Evolutionary conservation across 2,329 filamentous ascomycete species (phyloP).

Genomic region (Myriosclerotinia duriaeana): DNA sequence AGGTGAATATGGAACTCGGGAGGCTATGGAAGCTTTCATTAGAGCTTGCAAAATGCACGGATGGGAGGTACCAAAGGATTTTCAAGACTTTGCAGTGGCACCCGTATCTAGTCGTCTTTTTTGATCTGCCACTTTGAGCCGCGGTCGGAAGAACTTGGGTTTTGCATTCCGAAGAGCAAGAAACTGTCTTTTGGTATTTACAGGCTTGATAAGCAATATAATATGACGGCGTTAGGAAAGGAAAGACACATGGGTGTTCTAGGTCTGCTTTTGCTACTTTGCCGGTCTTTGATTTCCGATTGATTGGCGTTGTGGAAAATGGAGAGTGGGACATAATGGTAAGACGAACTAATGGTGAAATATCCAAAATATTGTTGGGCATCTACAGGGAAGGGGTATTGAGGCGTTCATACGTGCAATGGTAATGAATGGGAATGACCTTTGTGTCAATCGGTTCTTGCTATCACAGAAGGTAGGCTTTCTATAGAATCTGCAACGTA

Average conservation of each 20-base stretch:
- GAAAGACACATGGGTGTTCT: background rate
- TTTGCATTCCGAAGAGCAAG: background rate
- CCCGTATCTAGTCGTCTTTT: background rate
- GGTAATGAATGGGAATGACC: background rate
- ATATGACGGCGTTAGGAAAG: conserved; percentile 30
- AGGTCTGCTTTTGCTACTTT: background rate
- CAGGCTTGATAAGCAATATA: background rate
- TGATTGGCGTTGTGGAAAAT: background rate
- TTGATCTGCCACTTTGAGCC: background rate
- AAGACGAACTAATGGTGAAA: background rate
- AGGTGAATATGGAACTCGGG: conserved; percentile 62
- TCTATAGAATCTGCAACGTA: background rate
- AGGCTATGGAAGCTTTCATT: conserved; percentile 72
- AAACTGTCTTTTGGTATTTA: background rate
- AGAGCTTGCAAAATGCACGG: conserved; percentile 68
- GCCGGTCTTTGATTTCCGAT: background rate
- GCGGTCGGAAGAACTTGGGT: background rate
- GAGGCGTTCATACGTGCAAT: background rate
- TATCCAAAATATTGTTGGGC: background rate
- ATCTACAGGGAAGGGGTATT: background rate
- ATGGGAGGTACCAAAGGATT: conserved; percentile 68
- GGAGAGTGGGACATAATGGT: background rate
- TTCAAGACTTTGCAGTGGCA: conserved; percentile 42
- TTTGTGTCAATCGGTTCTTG: background rate
- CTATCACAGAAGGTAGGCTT: background rate